Evolutionary conservation across 768 basidiomycete species (phyloP), one percentile per base, ranked within the genome.

Genomic region (Tulasnella sp.): DNA sequence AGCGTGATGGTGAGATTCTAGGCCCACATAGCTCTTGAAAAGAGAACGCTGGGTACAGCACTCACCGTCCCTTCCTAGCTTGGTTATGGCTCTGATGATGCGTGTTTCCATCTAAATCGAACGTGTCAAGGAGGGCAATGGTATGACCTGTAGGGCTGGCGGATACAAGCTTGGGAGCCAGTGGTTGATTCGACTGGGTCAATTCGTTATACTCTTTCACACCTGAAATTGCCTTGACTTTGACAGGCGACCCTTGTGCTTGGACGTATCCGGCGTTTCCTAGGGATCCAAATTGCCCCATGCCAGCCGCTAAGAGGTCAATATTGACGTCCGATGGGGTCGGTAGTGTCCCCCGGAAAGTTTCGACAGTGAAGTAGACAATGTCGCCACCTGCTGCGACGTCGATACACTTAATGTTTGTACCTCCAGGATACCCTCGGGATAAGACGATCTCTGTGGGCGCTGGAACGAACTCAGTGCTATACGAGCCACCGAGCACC

Each of bases 401-500:
- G 66, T 80, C 73, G 51, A 81, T 67, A 69, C 90, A 93, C 66
- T 71, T 80, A 45, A 82, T 81, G 24, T 67, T 71, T 21, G 78
- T 77, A 27, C 76, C 76, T 17, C 68, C 67, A 1, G 82, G 73
- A 51, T 76, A 75, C 51, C 75, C 74, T 51, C 79, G 79, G 73
- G 82, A 82, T 1, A 93, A 72, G n/a, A 85, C 75, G 19, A 93
- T 79, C 70, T 95, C 92, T 0, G 89, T 90, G 0, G 92, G 92
- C 4, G 86, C 77, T n/a, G 76, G 81, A 61, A 95, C 85, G 1
- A 79, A 78, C 59, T 85, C 80, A 44, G 88, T 68, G 3, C 79
- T 74, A 10, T 84, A 76, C 59, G 78, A 77, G 15, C 75, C 73
- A 15, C 88, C 89, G 24, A 91, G 72, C 43, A 90, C 92, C 48